Evolutionary conservation across 352 stramenopile genomes (phyloP).

Genomic region (Phytophthora kernoviae): DNA sequence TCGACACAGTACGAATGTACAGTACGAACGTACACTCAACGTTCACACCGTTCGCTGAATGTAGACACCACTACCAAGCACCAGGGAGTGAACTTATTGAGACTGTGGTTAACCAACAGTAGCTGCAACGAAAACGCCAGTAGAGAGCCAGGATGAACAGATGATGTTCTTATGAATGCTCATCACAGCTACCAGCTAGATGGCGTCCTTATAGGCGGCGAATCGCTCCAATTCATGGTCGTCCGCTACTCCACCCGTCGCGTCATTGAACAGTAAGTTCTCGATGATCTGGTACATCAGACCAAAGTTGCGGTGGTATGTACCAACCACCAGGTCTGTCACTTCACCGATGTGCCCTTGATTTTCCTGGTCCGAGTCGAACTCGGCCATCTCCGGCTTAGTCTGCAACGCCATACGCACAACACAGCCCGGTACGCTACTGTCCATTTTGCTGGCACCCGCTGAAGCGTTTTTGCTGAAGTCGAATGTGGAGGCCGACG

Average conservation of each 20-base stretch:
- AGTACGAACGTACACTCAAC: too few species aligned
- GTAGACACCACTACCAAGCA: too few species aligned
- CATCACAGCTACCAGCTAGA: neutral
- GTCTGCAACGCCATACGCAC: slow-evolving; percentile 28
- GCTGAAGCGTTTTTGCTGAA: slow-evolving; percentile 13
- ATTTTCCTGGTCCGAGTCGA: slow-evolving; percentile 17
- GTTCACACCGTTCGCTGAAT: too few species aligned
- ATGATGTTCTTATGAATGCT: too few species aligned
- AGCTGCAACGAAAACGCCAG: too few species aligned
- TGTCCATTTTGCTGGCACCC: neutral
- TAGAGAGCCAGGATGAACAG: too few species aligned
- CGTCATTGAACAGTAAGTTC: slow-evolving; percentile 35
- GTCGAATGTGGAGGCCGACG: slow-evolving; percentile 12
- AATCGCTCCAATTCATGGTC: slow-evolving; percentile 20
- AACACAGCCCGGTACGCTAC: slow-evolving; percentile 15
- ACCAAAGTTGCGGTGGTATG: slow-evolving; percentile 47
- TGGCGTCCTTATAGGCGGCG: slow-evolving; percentile 7
- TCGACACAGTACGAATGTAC: too few species aligned
- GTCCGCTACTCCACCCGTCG: slow-evolving; percentile 20
- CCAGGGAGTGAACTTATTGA: too few species aligned
- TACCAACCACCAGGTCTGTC: slow-evolving; percentile 49
- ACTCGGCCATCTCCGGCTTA: slow-evolving; percentile 30
- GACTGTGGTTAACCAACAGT: too few species aligned
- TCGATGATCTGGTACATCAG: slow-evolving; percentile 51
- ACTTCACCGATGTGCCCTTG: slow-evolving; percentile 42